phyloP scores from a whole-genome alignment of 208 protist species.

The Herpetomonas samuelpessoai region DNA sequence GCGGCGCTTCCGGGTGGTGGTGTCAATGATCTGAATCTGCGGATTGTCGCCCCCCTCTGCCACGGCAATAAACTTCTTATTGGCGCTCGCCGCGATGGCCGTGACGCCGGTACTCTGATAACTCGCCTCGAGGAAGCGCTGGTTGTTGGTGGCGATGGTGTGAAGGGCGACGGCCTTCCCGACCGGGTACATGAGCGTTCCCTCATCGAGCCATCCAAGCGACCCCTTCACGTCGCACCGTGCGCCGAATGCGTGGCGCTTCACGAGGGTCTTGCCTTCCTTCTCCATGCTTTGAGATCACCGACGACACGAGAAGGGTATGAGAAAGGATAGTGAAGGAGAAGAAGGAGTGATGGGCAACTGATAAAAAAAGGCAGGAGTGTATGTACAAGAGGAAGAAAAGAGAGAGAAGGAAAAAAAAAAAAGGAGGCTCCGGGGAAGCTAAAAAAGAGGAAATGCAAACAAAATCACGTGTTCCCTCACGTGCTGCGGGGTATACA shows the following conservation, averaged over 20 bases:
- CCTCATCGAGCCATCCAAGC: conserved; percentile 82
- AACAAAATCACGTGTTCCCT: no score
- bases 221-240: conserved; percentile 59
- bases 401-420: conserved; percentile 15
- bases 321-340: not conserved
- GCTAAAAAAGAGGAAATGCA: no score
- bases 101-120: conserved; percentile 84
- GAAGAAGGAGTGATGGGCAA: no score
- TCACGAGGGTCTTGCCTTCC: conserved; percentile 48
- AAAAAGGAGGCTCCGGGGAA: not conserved
- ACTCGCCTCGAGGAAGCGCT: conserved; percentile 77
- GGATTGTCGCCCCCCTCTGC: conserved; percentile 77
- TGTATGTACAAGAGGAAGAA: conserved; percentile 6
- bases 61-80: conserved; percentile 95
- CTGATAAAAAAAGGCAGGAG: no score
- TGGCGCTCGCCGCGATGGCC: conserved; percentile 86
- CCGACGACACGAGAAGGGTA: conserved; percentile 7
- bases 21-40: conserved; percentile 88
- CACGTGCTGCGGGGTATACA: no score
- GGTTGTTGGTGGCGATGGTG: conserved; percentile 72
- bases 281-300: conserved; percentile 17
- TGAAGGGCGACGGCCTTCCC: conserved; percentile 82
- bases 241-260: conserved; percentile 84
- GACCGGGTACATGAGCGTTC: conserved; percentile 85
- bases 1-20: conserved; percentile 79